Conservation (phyloP, 1,139 yeast species). For the Scheffersomyces insectosa region DNA sequence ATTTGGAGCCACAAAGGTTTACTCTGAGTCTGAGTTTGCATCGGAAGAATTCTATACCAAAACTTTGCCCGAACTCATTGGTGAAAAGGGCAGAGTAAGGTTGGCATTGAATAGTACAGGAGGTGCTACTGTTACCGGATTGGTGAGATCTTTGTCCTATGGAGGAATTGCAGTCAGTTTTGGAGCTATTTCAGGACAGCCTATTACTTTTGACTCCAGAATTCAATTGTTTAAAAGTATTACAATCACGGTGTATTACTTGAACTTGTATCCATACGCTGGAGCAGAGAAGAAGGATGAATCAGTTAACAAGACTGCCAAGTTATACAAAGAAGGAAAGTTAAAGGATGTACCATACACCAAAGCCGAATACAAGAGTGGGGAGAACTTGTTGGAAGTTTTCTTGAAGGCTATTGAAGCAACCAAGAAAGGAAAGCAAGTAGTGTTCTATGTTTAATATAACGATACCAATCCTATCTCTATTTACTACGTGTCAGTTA, state of each 20-base stretch:
- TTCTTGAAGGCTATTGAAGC: conserved; percentile 4
- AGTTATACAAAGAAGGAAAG: conserved; percentile 13
- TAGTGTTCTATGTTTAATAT: neutral
- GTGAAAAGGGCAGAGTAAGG: conserved; percentile 20
- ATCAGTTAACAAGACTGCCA: conserved; percentile 10
- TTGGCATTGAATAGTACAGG: conserved; percentile 36
- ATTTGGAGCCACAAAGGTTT: conserved; percentile 37
- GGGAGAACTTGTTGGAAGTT: conserved; percentile 5
- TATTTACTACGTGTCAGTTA: no score
- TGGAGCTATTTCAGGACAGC: conserved; percentile 21
- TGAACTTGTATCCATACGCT: conserved; percentile 15
- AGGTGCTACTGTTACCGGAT: conserved; percentile 17
- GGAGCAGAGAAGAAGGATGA: conserved; percentile 17
- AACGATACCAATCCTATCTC: no score
- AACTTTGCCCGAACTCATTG: conserved; percentile 11
- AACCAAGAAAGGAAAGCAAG: conserved; percentile 2
- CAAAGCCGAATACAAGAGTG: conserved; percentile 7
- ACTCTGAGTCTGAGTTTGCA: conserved; percentile 24
- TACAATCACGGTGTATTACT: conserved; percentile 20
- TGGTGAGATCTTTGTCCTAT: conserved; percentile 26
- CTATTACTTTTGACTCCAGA: conserved; percentile 11
- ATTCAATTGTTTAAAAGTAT: conserved; percentile 20
- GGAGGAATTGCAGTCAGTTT: conserved; percentile 31
- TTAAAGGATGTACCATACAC: conserved; percentile 10
- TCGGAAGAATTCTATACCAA: conserved; percentile 10